Conservation (phyloP, 768 basidiomycete species). For the Boletus subcaerulescens region DNA sequence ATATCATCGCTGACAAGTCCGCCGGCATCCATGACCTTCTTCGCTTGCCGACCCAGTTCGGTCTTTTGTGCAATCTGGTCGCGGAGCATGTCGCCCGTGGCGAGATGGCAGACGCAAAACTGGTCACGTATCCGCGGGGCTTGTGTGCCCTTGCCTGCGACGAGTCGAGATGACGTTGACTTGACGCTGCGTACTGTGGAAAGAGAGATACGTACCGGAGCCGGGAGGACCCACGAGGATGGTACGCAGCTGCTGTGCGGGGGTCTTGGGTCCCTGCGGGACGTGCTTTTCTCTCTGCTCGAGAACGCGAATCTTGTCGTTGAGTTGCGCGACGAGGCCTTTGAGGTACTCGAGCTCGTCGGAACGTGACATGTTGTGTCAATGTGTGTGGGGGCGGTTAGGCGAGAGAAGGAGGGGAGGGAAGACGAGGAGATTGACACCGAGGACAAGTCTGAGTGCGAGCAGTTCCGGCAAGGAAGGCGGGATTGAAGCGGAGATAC, state of each 20-base stretch:
- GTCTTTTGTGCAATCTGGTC: slow-evolving; percentile 90
- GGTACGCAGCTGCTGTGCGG: slow-evolving; percentile 79
- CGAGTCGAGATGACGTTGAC: neutral
- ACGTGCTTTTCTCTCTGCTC: slow-evolving; percentile 65
- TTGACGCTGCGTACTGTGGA: neutral
- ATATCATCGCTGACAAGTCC: slow-evolving; percentile 96
- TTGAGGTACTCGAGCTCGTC: slow-evolving; percentile 93
- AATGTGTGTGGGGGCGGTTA: neutral
- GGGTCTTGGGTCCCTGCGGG: slow-evolving; percentile 46
- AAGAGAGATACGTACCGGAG: slow-evolving; percentile 63
- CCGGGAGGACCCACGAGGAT: slow-evolving; percentile 97
- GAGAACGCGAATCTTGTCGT: slow-evolving; percentile 80
- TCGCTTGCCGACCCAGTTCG: slow-evolving; percentile 83
- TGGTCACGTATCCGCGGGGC: slow-evolving; percentile 89
- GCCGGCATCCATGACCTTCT: slow-evolving; percentile 97
- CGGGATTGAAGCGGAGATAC: slow-evolving; percentile 25
- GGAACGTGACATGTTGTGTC: slow-evolving; percentile 48
- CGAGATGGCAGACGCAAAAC: slow-evolving; percentile 97
- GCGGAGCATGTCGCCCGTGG: slow-evolving; percentile 98
- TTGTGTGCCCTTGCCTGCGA: slow-evolving; percentile 94
- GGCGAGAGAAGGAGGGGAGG: too few species aligned
- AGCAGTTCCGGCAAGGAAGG: neutral
- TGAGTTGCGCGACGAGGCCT: slow-evolving; percentile 82
- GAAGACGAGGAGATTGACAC: neutral
- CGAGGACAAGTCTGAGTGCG: neutral